A percentile compares a stretch with the other conserved stretches of the same genome.
Conservation (phyloP, 2,329 filamentous ascomycete species). For the Pseudocercospora cruenta region DNA sequence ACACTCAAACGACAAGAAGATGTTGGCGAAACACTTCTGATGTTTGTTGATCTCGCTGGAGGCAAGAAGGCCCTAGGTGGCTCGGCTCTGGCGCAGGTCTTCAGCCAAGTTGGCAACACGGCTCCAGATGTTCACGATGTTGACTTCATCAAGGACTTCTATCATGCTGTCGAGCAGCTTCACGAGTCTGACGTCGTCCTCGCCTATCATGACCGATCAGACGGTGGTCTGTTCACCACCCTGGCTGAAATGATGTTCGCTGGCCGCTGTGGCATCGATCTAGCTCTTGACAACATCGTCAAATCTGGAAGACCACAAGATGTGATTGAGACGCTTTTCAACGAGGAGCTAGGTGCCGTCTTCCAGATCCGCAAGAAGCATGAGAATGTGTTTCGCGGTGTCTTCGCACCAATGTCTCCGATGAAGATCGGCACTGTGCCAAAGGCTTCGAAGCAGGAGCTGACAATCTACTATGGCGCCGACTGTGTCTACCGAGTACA, state of each 20-base stretch:
- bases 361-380: constrained; percentile 90
- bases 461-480: constrained; percentile 74
- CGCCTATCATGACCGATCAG: constrained; percentile 92
- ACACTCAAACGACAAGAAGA: constrained; percentile 81
- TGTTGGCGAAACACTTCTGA: constrained; percentile 82
- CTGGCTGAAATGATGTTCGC: constrained; percentile 98
- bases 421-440: constrained; percentile 81
- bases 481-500: constrained; percentile 70
- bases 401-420: constrained; percentile 82
- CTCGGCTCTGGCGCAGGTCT: constrained; percentile 86
- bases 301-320: constrained; percentile 60
- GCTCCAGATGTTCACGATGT: constrained; percentile 84
- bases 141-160: constrained; percentile 83
- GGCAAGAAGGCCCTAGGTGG: constrained; percentile 84
- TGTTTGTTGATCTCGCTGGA: constrained; percentile 87
- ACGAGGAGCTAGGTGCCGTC: constrained; percentile 91
- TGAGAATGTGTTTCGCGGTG: constrained; percentile 82
- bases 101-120: constrained; percentile 82
- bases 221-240: constrained; percentile 89
- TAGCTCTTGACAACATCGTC: constrained; percentile 77
- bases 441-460: constrained; percentile 69
- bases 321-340: constrained; percentile 82
- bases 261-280: constrained; percentile 82
- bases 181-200: constrained; percentile 74
- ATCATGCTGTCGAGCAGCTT: constrained; percentile 76